Evolutionary conservation across 345 rosid species (phyloP).

Genomic region (Carallia brachiata): DNA sequence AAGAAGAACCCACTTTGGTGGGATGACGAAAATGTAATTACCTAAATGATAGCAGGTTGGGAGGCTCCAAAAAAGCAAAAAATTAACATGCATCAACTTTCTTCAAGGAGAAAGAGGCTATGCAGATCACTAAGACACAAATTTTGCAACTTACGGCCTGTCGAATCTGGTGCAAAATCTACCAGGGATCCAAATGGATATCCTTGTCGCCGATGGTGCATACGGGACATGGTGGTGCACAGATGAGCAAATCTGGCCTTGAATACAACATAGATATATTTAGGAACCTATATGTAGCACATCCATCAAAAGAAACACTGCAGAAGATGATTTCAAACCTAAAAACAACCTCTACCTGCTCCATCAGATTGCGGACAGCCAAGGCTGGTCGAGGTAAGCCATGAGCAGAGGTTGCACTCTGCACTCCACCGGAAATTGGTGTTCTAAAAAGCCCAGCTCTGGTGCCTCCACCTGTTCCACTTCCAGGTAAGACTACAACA

Average conservation of each 20-base stretch:
- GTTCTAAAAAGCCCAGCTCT: constrained; percentile 94
- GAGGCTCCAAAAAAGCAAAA: background rate
- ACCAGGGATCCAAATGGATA: constrained; percentile 96
- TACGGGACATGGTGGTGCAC: constrained; percentile 92
- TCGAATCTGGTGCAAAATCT: constrained; percentile 87
- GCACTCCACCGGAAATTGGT: constrained; percentile 98
- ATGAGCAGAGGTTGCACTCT: constrained; percentile 95
- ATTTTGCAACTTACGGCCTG: constrained; percentile 70
- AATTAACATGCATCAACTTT: background rate
- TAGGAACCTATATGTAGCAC: background rate
- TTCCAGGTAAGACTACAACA: constrained; percentile 43
- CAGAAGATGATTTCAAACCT: constrained; percentile 11
- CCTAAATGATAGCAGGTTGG: too few species aligned
- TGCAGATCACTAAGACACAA: background rate
- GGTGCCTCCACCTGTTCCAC: constrained; percentile 62
- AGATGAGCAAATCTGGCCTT: constrained; percentile 98
- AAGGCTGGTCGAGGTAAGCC: constrained; percentile 89
- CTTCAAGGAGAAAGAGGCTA: background rate
- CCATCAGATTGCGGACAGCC: constrained; percentile 97
- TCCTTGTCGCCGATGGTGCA: constrained; percentile 98
- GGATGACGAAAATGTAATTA: too few species aligned
- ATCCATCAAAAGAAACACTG: background rate
- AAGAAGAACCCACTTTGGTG: too few species aligned
- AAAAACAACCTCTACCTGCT: constrained; percentile 53
- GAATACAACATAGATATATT: constrained; percentile 18